Evolutionary conservation across 2,329 filamentous ascomycete genomes (phyloP).

Genomic region (Pseudogymnoascus sp.): DNA sequence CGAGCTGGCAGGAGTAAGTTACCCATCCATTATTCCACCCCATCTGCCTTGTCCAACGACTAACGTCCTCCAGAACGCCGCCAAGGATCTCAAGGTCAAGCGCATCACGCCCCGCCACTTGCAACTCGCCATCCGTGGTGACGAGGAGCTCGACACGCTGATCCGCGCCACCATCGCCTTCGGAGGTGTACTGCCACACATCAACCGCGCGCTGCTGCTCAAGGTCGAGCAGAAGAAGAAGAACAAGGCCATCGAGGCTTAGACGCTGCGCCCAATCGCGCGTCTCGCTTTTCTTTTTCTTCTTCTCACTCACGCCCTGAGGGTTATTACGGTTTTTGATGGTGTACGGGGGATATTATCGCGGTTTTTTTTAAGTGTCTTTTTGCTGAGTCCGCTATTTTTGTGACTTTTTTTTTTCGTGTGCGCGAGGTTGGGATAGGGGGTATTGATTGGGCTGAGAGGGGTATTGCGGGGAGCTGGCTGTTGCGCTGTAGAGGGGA

Average conservation of each 20-base stretch:
- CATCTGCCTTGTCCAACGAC: neutral
- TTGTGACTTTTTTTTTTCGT: neutral
- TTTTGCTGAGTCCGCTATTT: neutral
- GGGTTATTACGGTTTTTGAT: slow-evolving; percentile 7
- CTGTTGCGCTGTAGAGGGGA: neutral
- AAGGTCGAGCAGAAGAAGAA: slow-evolving; percentile 99
- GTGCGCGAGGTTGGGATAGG: neutral
- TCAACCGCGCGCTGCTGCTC: slow-evolving; percentile 91
- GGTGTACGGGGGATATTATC: slow-evolving; percentile 5
- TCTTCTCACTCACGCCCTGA: neutral
- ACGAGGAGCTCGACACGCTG: slow-evolving; percentile 95
- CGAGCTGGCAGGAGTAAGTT: slow-evolving; percentile 79
- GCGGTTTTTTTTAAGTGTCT: neutral
- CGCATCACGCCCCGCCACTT: slow-evolving; percentile 97
- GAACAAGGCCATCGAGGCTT: slow-evolving; percentile 44
- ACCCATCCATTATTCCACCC: neutral
- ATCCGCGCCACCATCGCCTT: slow-evolving; percentile 98
- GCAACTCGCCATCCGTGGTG: slow-evolving; percentile 94
- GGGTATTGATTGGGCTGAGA: neutral
- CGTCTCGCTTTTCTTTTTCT: neutral
- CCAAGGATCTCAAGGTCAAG: slow-evolving; percentile 99
- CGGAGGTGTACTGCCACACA: slow-evolving; percentile 95
- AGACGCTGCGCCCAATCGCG: slow-evolving; percentile 18
- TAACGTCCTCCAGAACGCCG: slow-evolving; percentile 60
- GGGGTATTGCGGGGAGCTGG: neutral